These are phyloP conservation scores for Bryoglossum gracile DNA, from an alignment of 495 filamentous ascomycete genomes.

Conservation along the genomic window DNA sequence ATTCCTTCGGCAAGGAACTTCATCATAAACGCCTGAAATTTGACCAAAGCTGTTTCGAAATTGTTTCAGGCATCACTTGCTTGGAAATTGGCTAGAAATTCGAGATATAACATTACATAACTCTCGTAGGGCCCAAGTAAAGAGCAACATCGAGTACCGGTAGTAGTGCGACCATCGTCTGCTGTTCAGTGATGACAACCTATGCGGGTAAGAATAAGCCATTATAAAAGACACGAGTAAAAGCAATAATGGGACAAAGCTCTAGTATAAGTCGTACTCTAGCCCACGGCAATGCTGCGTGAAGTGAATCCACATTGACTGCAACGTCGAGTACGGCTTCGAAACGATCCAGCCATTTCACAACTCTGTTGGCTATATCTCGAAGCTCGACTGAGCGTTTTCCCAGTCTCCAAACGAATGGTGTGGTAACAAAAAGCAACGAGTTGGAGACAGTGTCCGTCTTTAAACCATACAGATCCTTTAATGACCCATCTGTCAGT, in stretches of 20 bases:
- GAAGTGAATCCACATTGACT: conserved; percentile 23
- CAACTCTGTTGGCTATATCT: conserved; percentile 22
- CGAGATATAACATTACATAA: not conserved
- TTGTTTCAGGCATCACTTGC: not conserved
- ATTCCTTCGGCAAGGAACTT: not conserved
- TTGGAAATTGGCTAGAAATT: not conserved
- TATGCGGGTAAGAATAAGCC: too few relatives aligned
- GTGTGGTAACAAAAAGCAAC: too few relatives aligned
- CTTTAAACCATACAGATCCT: too few relatives aligned
- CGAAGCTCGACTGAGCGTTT: not conserved
- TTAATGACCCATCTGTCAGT: too few relatives aligned
- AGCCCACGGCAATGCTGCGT: conserved; percentile 29
- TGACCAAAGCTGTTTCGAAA: not conserved
- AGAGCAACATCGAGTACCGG: not conserved
- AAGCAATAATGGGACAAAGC: too few relatives aligned
- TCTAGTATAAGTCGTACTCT: conserved; percentile 15
- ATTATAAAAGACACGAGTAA: too few relatives aligned
- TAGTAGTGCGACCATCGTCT: not conserved
- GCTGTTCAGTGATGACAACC: not conserved
- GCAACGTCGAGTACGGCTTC: conserved; percentile 24
- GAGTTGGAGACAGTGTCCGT: too few relatives aligned
- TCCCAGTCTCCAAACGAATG: not conserved
- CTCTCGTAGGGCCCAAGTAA: not conserved
- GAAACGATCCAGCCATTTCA: conserved; percentile 22
- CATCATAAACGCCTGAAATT: not conserved